Evolutionary conservation across 23 red algal species (phyloP).

Genomic region (Gracilaria domingensis): DNA sequence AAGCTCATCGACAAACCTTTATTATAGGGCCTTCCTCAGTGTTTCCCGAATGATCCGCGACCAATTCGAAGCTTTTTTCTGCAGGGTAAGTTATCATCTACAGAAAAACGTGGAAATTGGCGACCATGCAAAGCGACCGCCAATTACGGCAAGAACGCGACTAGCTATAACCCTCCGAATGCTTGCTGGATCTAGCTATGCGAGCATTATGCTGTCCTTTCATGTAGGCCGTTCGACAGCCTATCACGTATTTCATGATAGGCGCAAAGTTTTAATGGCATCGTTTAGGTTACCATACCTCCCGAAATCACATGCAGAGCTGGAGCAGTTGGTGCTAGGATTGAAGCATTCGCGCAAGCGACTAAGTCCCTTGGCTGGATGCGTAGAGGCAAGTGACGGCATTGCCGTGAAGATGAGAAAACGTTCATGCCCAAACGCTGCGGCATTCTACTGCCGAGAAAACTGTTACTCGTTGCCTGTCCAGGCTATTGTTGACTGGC

Average conservation of each 20-base stretch:
- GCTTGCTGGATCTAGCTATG: slow-evolving; percentile 2
- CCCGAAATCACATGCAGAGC: too few relatives aligned
- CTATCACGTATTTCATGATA: slow-evolving; percentile 17
- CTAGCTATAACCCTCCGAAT: slow-evolving; percentile 6
- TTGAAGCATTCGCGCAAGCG: slow-evolving; percentile 2
- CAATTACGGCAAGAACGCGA: slow-evolving; percentile 7
- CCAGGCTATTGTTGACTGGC: slow-evolving; percentile 23
- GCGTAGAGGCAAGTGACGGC: not conserved
- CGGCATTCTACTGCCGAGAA: slow-evolving; percentile 6
- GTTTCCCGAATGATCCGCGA: not conserved
- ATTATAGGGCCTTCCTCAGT: not conserved
- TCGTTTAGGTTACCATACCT: not conserved
- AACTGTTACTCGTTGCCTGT: slow-evolving; percentile 15
- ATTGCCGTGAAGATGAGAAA: slow-evolving; percentile 21
- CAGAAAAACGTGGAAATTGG: slow-evolving; percentile 21
- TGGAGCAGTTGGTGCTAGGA: not conserved
- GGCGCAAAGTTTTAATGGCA: not conserved
- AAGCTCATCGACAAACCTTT: not conserved
- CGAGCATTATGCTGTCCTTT: too few relatives aligned
- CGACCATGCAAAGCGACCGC: not conserved
- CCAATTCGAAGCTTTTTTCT: not conserved
- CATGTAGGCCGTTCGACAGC: not conserved
- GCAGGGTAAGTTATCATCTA: not conserved
- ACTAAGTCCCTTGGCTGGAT: slow-evolving; percentile 1
- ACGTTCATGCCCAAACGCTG: slow-evolving; percentile 4